phyloP scores from a whole-genome alignment of 2,329 filamentous ascomycete species.

The Botryotinia convoluta region DNA sequence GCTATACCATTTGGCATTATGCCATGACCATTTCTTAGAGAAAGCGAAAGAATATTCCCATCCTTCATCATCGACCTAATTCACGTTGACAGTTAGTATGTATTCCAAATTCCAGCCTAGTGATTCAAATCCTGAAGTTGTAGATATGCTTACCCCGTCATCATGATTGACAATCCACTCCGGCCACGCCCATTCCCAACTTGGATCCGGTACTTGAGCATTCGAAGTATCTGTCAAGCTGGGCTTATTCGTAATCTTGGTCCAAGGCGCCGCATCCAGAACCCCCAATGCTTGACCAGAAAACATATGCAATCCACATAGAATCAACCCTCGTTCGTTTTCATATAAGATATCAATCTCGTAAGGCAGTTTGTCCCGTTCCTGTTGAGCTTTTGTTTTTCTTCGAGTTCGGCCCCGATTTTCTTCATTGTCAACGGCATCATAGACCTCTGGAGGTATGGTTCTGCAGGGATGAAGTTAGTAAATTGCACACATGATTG shows the following conservation, averaged over 20 bases:
- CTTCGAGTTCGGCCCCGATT: conserved; percentile 25
- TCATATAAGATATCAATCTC: conserved; percentile 90
- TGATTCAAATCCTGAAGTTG: not conserved
- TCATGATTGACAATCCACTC: conserved; percentile 68
- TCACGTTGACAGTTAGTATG: not conserved
- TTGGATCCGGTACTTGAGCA: conserved; percentile 89
- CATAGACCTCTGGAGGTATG: conserved; percentile 4
- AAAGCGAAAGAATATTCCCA: conserved; percentile 98
- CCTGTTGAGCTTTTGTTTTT: conserved; percentile 17
- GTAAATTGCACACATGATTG: not conserved
- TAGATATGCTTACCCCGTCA: conserved; percentile 54
- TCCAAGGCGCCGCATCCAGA: conserved; percentile 84
- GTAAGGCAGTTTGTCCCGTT: conserved; percentile 34
- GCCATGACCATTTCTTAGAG: conserved; percentile 72
- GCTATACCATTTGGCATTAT: conserved; percentile 87
- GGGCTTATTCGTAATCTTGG: conserved; percentile 62
- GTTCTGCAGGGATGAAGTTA: conserved; percentile 3
- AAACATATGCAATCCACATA: conserved; percentile 89
- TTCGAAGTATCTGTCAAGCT: conserved; percentile 71
- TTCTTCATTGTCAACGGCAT: conserved; percentile 13
- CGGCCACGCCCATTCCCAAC: conserved; percentile 84
- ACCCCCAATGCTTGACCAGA: conserved; percentile 80
- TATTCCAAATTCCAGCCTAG: not conserved
- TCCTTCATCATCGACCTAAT: conserved; percentile 68
- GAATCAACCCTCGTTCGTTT: conserved; percentile 86